Evolutionary conservation across 2,329 filamentous ascomycete genomes (phyloP), one percentile per base, ranked within the genome.

Genomic region (Fonsecaea erecta): DNA sequence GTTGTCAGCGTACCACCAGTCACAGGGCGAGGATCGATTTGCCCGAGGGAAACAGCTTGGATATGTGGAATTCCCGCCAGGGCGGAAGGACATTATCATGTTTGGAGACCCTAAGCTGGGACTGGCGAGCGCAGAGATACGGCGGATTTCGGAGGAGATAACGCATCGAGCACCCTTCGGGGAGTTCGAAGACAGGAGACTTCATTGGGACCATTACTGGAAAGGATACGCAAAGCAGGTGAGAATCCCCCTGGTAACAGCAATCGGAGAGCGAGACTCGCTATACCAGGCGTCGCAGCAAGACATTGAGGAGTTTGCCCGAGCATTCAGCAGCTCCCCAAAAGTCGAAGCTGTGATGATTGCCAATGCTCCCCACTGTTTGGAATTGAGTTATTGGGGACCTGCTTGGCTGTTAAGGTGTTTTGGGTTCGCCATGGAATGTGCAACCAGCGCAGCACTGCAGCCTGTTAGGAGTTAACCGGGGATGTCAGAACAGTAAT

Each of bases 391-490:
- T 54, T 21, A 60, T 40, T 61, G 58, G 48, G 35, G 58, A 16
- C 48, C 58, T 32, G 48, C 46, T 24, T 54, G 58, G 58, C 48
- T 52, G 14, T 53, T 32, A 32, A 37, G 58, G 54, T 61, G 48
- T 26, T 54, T 61, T 54, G 58, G 58, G 21, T 61, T 61, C 14
- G 58, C 58, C 7, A 61, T 54, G 18, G 58, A 54, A 14, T 61
- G 60, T 57, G 40, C 35, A 9, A 52, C 46, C 9, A 60, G 57
- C 18, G 56, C 30, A n/a, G 43, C 43, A 1, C 9, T 60, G 16
- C 43, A 48, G 56, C 56, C n/a, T 59, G 28, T 48, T 35, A 11
- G 35, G 16, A 5, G 2, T 34, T 14, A n/a, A 18, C 11, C 4
- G 9, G 18, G 43, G 24, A 24, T 3, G 43, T 21, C 21, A 48